Percentiles rank a stretch among this genome's conserved stretches.
Conservation (phyloP, 2,329 filamentous ascomycete genomes). For the Neurospora sp. region DNA sequence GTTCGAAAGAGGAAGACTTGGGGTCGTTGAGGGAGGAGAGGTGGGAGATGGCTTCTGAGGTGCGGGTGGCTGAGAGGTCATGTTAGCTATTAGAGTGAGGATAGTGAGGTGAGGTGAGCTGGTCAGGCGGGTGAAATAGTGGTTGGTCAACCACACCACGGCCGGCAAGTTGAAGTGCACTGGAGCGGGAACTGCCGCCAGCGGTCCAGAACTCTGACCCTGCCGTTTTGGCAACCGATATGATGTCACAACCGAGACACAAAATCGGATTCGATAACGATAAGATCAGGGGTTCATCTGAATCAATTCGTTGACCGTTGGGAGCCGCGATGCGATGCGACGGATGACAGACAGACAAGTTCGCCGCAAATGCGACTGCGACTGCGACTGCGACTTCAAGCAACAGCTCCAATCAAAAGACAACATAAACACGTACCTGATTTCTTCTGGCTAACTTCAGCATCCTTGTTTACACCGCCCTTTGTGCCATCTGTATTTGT, state of each 20-base stretch:
- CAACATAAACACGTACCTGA: neutral
- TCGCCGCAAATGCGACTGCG: neutral
- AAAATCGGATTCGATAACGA: neutral
- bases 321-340: neutral
- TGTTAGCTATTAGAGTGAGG: neutral
- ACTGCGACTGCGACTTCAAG: neutral
- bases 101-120: neutral
- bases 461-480: neutral
- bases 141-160: neutral
- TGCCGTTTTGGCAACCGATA: neutral
- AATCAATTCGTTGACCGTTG: neutral
- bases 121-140: neutral
- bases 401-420: no score
- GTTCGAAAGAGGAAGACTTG: constrained; percentile 30
- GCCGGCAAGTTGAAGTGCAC: neutral
- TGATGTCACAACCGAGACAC: neutral
- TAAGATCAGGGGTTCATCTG: neutral
- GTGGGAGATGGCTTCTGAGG: constrained; percentile 15
- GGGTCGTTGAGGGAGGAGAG: constrained; percentile 34
- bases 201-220: neutral
- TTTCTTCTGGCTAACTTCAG: neutral
- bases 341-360: neutral
- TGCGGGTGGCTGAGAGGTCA: neutral
- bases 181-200: neutral
- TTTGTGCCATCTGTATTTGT: neutral